Percentiles rank a stretch among this genome's conserved stretches.
phyloP scores from a whole-genome alignment of 179 eudicot genomes.

The Amaranthus tricolor region DNA sequence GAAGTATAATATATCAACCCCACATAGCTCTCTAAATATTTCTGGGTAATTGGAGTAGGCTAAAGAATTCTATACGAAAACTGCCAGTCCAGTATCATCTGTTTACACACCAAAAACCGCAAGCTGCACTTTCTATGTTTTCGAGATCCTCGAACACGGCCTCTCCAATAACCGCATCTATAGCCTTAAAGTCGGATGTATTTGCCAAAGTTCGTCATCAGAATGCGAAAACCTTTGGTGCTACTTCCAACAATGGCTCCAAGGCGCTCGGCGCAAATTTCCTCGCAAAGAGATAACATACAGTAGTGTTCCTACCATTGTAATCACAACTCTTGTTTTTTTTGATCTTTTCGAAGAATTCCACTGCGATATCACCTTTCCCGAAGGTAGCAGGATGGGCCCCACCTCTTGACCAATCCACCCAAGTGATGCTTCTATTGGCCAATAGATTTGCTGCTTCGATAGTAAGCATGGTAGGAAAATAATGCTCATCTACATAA shows the following conservation, averaged over 20 bases:
- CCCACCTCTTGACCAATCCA: conserved; percentile 83
- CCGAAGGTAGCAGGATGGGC: conserved; percentile 83
- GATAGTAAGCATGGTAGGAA: conserved; percentile 72
- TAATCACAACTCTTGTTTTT: conserved; percentile 40
- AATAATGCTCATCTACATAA: conserved; percentile 77
- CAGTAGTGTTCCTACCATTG: conserved; percentile 40
- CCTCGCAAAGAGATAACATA: conserved; percentile 58
- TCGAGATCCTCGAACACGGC: not conserved
- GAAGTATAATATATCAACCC: conserved; percentile 1
- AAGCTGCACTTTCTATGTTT: not conserved
- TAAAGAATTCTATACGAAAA: not conserved
- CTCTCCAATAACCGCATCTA: not conserved
- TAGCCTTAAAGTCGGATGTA: not conserved
- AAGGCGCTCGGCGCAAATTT: conserved; percentile 66
- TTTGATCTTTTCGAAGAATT: conserved; percentile 45
- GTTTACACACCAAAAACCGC: not conserved
- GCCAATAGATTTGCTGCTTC: conserved; percentile 45
- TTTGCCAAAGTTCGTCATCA: not conserved
- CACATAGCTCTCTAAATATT: conserved; percentile 1
- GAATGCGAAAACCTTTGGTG: conserved; percentile 37
- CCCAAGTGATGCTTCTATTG: conserved; percentile 69
- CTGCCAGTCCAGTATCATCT: not conserved
- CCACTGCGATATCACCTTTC: conserved; percentile 35
- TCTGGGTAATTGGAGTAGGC: not conserved
- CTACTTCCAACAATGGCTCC: conserved; percentile 51